phyloP scores from a whole-genome alignment of 495 filamentous ascomycete genomes.

The Aspergillus incahuasiensis region DNA sequence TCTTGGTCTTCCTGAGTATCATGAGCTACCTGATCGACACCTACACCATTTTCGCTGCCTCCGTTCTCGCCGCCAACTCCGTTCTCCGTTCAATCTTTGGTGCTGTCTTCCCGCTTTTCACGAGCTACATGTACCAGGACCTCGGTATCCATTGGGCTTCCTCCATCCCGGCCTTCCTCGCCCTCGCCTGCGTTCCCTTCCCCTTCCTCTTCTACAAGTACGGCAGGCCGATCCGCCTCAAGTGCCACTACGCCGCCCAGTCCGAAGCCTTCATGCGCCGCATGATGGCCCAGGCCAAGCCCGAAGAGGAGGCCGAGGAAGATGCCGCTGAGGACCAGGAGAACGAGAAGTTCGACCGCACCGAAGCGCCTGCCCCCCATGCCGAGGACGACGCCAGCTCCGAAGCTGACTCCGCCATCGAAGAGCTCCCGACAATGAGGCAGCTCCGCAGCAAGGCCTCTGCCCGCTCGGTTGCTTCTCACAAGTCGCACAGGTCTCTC shows the following conservation, averaged over 20 bases:
- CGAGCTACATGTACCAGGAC: slow-evolving; percentile 66
- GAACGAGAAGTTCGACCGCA: slow-evolving; percentile 30
- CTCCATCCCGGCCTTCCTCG: slow-evolving; percentile 71
- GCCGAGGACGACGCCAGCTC: slow-evolving; percentile 22
- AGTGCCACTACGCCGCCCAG: slow-evolving; percentile 69
- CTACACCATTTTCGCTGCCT: slow-evolving; percentile 78
- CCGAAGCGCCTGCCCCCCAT: slow-evolving; percentile 33
- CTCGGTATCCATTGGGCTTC: slow-evolving; percentile 82
- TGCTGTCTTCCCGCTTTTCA: slow-evolving; percentile 83
- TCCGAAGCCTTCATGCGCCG: slow-evolving; percentile 46
- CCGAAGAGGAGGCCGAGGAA: slow-evolving; percentile 9
- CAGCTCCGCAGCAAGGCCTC: slow-evolving; percentile 36
- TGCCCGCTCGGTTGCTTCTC: slow-evolving; percentile 24
- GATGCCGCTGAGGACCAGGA: slow-evolving; percentile 3
- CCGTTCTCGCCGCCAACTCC: slow-evolving; percentile 72
- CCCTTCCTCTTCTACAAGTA: slow-evolving; percentile 80
- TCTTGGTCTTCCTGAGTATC: slow-evolving; percentile 68
- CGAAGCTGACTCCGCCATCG: slow-evolving; percentile 23
- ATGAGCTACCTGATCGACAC: slow-evolving; percentile 80
- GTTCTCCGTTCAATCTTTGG: slow-evolving; percentile 68
- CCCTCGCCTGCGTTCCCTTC: slow-evolving; percentile 70
- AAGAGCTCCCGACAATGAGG: slow-evolving; percentile 17
- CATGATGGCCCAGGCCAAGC: slow-evolving; percentile 23
- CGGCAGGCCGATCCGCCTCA: slow-evolving; percentile 57
- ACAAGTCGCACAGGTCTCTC: slow-evolving; percentile 20